Base-by-base conservation (phyloP, 176 grass and related monocot genomes). In the Puccinellia tenuiflora region DNA sequence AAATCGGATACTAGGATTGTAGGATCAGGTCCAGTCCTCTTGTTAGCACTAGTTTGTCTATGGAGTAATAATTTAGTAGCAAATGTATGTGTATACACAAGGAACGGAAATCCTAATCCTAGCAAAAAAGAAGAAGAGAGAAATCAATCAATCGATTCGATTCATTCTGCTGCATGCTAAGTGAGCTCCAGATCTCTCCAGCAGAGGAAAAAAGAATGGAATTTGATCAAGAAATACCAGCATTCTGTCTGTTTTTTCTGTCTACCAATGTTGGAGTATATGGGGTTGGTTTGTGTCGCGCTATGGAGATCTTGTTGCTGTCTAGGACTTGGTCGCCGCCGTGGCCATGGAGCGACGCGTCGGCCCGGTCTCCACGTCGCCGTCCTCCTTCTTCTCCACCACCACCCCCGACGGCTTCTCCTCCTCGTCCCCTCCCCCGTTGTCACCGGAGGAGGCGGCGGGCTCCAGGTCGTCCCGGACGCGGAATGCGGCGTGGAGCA, bases 301-400 rank as follows among this genome's bases (percentile, higher is more conserved):
- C 46, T 22, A 56, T 24, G 18, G 56, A 46, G 68, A 72, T 72
- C 68, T 71, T 8, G 60, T 14, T 6, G 21, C 10, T 21, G 15
- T 30, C 63, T 67, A 67, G 22, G 68, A 79, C 39, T 59, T 79
- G 22, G 55, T 24, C 9, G 76, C 25, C 16, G 53, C 75, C 14
- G 38, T 11, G 70, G 70, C 76, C 73, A 75, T 75, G 56, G 76
- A 45, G 15, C 76, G 35, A 1, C 76, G 76, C 16, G 57, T 79
- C 26, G 76, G 76, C 25, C 76, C 76, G 2, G 76, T 79, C 77
- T 79, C 77, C 17, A 64, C 57, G 39, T 90, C 81, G 31, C 81
- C 86, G 37, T 88, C 88, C 60, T 93, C 86, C 86, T 86, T 84
- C 86, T 92, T 92, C 85, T 90, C 88, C 76, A 84, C 84, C 57